Percentiles rank a stretch among this genome's conserved stretches.
phyloP scores from a whole-genome alignment of 176 grass and related monocot species.

The Zea luxurians region DNA sequence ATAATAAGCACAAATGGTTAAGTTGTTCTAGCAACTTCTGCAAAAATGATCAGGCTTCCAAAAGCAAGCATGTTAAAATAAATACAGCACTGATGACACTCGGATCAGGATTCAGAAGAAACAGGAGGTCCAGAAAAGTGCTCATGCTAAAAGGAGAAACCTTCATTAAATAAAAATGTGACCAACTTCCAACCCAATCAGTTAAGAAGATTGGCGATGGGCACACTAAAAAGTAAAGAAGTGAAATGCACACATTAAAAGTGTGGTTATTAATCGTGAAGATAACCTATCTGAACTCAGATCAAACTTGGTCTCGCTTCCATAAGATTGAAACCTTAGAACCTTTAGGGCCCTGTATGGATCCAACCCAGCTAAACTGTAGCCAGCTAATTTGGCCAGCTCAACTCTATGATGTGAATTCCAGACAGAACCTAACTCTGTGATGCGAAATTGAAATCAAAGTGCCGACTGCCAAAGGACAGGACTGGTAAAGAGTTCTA shows the following conservation, averaged over 20 bases:
- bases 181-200: not conserved
- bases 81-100: conserved; percentile 2
- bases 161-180: not conserved
- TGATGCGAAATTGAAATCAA: conserved; percentile 19
- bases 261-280: not conserved
- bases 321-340: not conserved
- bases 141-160: not conserved
- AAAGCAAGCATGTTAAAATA: conserved; percentile 10
- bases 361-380: no score
- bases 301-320: conserved; percentile 11
- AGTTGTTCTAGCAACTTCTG: conserved; percentile 1
- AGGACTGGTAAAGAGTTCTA: not conserved
- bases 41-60: conserved; percentile 12
- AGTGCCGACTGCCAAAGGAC: not conserved
- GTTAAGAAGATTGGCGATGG: not conserved
- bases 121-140: conserved; percentile 14
- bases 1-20: conserved; percentile 26
- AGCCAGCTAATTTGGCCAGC: no score
- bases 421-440: not conserved
- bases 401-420: conserved; percentile 8
- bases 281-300: conserved; percentile 19
- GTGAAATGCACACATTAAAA: not conserved
- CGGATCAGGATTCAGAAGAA: conserved; percentile 17
- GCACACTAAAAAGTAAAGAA: not conserved
- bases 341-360: not conserved